Evolutionary conservation across 1,284 basidiomycete species (phyloP).

Genomic region (Cutaneotrichosporon sp.): DNA sequence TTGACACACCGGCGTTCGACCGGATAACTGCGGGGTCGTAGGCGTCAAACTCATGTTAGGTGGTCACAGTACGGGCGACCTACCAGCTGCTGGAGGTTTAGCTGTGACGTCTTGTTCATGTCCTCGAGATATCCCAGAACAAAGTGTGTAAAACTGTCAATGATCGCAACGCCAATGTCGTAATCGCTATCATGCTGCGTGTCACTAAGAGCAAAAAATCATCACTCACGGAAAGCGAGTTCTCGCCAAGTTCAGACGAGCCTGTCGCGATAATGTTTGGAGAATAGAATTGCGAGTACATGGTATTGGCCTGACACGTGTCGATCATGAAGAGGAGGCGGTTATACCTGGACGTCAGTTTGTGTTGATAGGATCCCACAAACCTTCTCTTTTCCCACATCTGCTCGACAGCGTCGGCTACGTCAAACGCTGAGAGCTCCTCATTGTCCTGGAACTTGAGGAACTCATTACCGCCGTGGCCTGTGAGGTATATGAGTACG

Average conservation of each 20-base stretch:
- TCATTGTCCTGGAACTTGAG: slow-evolving; percentile 99
- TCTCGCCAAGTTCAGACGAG: slow-evolving; percentile 81
- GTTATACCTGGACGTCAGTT: slow-evolving; percentile 68
- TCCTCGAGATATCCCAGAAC: slow-evolving; percentile 87
- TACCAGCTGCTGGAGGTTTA: slow-evolving; percentile 81
- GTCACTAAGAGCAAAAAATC: slow-evolving; percentile 5
- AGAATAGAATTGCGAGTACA: slow-evolving; percentile 92
- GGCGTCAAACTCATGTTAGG: slow-evolving; percentile 66
- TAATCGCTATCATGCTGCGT: slow-evolving; percentile 82
- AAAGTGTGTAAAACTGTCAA: slow-evolving; percentile 92
- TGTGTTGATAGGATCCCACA: slow-evolving; percentile 27
- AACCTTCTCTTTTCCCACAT: slow-evolving; percentile 96
- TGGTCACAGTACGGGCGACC: slow-evolving; percentile 37
- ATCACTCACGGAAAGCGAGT: slow-evolving; percentile 82
- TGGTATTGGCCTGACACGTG: slow-evolving; percentile 95
- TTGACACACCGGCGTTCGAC: slow-evolving; percentile 80
- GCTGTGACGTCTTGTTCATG: slow-evolving; percentile 82
- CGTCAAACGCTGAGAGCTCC: slow-evolving; percentile 92
- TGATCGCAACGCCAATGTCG: slow-evolving; percentile 92
- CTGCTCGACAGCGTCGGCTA: slow-evolving; percentile 95
- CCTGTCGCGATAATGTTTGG: slow-evolving; percentile 94
- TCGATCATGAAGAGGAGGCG: slow-evolving; percentile 98
- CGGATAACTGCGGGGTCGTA: slow-evolving; percentile 74
- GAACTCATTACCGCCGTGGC: slow-evolving; percentile 96
- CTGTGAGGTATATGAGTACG: slow-evolving; percentile 96